These are phyloP conservation scores for Chytridium lagenaria DNA, from an alignment of 371 early-diverging fungal genomes.

Conservation along the genomic window DNA sequence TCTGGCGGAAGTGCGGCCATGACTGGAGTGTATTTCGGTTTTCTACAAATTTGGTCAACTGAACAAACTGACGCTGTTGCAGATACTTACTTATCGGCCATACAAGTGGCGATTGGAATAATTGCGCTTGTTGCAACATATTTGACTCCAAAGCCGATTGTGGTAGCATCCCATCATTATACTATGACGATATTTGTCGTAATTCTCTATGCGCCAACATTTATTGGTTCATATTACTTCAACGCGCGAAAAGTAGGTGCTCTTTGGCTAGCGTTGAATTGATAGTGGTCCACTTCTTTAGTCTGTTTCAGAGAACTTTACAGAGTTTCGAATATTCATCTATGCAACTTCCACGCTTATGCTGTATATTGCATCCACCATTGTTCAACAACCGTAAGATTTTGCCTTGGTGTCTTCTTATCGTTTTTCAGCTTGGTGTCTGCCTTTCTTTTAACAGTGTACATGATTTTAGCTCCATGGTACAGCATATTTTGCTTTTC, in stretches of 20 bases:
- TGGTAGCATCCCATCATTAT: neutral
- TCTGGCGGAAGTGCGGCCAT: neutral
- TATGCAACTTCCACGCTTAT: neutral
- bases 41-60: neutral
- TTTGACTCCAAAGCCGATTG: neutral
- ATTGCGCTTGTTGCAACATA: neutral
- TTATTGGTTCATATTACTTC: constrained; percentile 1
- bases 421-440: neutral
- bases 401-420: neutral
- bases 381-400: neutral
- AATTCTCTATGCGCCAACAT: neutral
- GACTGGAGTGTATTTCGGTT: neutral
- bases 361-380: neutral
- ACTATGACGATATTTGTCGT: neutral
- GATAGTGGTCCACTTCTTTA: neutral
- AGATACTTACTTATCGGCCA: neutral
- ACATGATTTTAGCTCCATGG: neutral
- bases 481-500: neutral
- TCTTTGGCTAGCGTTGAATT: neutral
- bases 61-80: neutral
- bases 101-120: neutral
- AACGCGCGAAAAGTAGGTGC: neutral
- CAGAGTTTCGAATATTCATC: neutral
- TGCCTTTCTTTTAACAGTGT: neutral
- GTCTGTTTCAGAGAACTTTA: neutral